Conservation (phyloP, 768 basidiomycete genomes). For the Leccinum olivaceopallidum region DNA sequence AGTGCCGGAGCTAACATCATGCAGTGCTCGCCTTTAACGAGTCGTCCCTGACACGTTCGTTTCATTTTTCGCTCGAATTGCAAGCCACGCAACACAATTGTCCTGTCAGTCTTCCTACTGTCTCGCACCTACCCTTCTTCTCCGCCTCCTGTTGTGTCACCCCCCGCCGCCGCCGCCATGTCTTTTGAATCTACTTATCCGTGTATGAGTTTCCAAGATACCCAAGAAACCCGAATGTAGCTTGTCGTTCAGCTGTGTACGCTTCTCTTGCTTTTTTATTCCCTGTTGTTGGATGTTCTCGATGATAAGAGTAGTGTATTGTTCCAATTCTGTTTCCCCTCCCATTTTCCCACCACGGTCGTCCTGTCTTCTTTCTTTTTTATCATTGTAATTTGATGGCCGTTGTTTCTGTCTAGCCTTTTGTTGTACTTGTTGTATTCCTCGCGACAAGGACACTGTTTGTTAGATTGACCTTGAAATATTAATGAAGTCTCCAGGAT, state of each 20-base stretch:
- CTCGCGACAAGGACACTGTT: background rate
- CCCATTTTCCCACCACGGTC: background rate
- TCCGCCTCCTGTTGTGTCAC: background rate
- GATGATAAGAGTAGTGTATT: conserved; percentile 5
- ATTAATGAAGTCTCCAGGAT: background rate
- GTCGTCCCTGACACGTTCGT: background rate
- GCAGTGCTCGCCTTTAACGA: background rate
- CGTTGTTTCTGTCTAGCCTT: conserved; percentile 10
- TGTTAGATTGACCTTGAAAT: background rate
- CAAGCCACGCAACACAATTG: background rate
- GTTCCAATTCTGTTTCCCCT: conserved; percentile 1
- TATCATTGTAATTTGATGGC: background rate
- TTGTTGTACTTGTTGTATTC: conserved; percentile 6
- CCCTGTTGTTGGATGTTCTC: conserved; percentile 11
- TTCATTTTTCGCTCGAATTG: background rate
- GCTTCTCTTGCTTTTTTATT: conserved; percentile 10
- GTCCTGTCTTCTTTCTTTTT: conserved; percentile 6
- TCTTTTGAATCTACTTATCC: conserved; percentile 5
- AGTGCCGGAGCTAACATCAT: background rate
- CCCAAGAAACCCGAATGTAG: conserved; percentile 20
- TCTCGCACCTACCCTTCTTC: conserved; percentile 1
- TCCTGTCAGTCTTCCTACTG: background rate
- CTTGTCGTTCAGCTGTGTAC: conserved; percentile 20
- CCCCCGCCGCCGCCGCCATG: background rate
- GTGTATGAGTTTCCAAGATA: conserved; percentile 11